Evolutionary conservation across 306 rosid species (phyloP), one percentile per base, ranked within the genome.

Genomic region (Trichosanthes cucumerina): DNA sequence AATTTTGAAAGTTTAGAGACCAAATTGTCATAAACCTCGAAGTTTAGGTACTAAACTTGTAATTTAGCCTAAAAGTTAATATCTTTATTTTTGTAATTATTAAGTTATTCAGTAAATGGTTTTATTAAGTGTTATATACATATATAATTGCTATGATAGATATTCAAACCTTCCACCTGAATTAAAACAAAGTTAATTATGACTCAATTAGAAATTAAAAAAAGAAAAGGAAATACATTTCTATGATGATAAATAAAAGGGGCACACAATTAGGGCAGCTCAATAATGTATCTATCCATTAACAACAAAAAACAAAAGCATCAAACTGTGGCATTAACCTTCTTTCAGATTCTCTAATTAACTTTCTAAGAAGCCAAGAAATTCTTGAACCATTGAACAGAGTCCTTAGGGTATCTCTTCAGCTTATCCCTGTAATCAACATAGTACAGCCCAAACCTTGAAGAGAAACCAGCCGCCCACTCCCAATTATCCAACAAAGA

Each of bases 371-470:
- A 81, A 71, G 76, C 83, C 89, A 93, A 87, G 86, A 93, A 91
- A 9, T 85, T 88, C 80, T 83, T 87, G 88, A 91, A 93, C 97
- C 98, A 93, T 46, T 84, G 69, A 21, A 80, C 93, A 3, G 92
- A 91, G 4, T 85, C 57, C 86, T 93, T 93, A 1, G 99, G 97
- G 82, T 92, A 92, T 88, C 99, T 92, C 90, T 91, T 92, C 72
- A 82, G 91, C 66, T 88, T 88, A 87, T 91, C 88, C 6, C 69
- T 88, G 76, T 86, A 91, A 80, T 93, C 97, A 80, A 93, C 77
- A 21, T 83, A 93, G 59, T 85, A 90, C 18, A 93, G 84, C 65
- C 98, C 98, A 87, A 93, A 91, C 77, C 98, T 86, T 4, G 96
- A 91, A 56, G 86, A 72, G 79, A 75, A 93, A 70, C 98, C 97